phyloP scores from a whole-genome alignment of 129 eudicot species.

The Helichrysum umbraculigerum region DNA sequence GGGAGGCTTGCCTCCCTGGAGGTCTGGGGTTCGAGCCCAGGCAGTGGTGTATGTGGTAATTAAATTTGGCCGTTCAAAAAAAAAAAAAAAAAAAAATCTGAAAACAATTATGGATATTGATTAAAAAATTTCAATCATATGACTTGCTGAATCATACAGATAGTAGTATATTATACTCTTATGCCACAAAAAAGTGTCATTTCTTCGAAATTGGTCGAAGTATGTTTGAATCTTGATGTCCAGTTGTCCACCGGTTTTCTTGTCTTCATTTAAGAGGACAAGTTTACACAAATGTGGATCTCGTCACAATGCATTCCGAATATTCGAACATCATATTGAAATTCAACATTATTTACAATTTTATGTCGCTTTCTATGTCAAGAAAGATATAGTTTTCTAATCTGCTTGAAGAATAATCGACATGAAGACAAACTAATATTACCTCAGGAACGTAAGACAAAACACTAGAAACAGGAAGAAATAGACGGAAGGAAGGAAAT shows the following conservation, averaged over 20 bases:
- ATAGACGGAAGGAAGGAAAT: not conserved
- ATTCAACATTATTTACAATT: not conserved
- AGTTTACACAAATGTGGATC: not conserved
- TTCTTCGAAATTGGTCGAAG: too few species aligned
- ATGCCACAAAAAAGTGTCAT: too few species aligned
- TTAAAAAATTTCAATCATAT: too few species aligned
- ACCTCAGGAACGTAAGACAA: not conserved
- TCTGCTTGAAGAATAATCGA: not conserved
- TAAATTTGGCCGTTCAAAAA: too few species aligned
- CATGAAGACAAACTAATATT: not conserved
- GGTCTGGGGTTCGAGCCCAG: too few species aligned
- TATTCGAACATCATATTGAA: not conserved
- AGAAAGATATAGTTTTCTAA: not conserved
- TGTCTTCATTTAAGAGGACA: not conserved
- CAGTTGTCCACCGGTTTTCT: not conserved
- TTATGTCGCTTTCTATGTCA: not conserved
- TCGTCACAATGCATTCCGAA: not conserved
- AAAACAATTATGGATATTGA: too few species aligned
- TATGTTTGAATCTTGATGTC: not conserved
- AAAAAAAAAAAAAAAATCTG: too few species aligned
- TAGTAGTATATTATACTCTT: too few species aligned
- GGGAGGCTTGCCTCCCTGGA: too few species aligned
- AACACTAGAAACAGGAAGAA: not conserved
- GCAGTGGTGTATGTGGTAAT: too few species aligned
- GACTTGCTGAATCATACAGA: too few species aligned